Conservation (phyloP, 2,329 filamentous ascomycete species). For the Cytospora piceicola region DNA sequence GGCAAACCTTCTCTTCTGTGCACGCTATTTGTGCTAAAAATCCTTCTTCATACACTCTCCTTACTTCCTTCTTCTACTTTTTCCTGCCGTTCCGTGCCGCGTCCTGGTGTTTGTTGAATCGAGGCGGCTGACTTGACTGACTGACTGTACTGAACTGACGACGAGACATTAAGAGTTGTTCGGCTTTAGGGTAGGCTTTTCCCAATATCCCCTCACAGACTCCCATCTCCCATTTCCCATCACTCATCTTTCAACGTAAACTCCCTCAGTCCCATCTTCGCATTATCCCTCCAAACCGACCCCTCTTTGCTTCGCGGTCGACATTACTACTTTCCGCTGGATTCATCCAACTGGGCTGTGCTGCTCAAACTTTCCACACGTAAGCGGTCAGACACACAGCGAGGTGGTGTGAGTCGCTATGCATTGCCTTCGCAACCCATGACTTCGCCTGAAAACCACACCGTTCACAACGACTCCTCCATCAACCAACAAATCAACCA, state of each 20-base stretch:
- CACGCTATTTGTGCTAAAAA: conserved; percentile 19
- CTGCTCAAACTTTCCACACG: conserved; percentile 15
- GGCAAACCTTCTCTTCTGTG: conserved; percentile 28
- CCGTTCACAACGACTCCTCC: background rate
- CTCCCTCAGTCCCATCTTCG: conserved; percentile 3
- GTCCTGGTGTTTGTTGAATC: conserved; percentile 24
- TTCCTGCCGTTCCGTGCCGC: conserved; percentile 12
- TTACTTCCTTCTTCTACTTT: conserved; percentile 15
- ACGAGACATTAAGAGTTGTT: conserved; percentile 8
- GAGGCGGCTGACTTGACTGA: conserved; percentile 14
- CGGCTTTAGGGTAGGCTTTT: conserved; percentile 21
- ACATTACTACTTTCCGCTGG: conserved; percentile 8
- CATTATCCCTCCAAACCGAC: background rate
- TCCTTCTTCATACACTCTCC: conserved; percentile 17
- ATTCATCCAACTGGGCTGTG: conserved; percentile 7
- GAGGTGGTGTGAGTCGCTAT: background rate
- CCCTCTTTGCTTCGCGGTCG: background rate
- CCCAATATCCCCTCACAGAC: background rate
- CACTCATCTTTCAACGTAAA: background rate
- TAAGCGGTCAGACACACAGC: conserved; percentile 9
- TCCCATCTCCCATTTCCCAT: background rate
- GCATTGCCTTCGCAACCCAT: background rate
- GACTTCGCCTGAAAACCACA: background rate
- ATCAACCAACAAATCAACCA: background rate
- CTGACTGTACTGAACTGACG: conserved; percentile 13